Percentiles rank a stretch among this genome's conserved stretches.
Evolutionary conservation across 2,329 filamentous ascomycete species (phyloP).

Genomic region (Aspergillus piperis): DNA sequence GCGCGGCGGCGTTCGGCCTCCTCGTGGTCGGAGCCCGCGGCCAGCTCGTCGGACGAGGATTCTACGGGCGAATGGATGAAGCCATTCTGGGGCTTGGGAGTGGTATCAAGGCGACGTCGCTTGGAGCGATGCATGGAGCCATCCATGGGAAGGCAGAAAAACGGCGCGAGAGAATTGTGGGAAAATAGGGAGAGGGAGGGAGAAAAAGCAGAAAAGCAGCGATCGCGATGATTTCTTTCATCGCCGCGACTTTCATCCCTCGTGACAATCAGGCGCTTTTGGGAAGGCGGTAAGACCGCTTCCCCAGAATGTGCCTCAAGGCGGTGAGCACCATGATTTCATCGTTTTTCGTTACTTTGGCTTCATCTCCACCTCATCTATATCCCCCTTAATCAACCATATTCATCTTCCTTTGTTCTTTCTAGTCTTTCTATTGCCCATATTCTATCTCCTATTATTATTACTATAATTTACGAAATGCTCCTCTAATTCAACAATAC

Average conservation of each 20-base stretch:
- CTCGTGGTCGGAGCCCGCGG: conserved; percentile 37
- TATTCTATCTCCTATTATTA: neutral
- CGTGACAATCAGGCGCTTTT: conserved; percentile 6
- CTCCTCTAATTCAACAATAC: neutral
- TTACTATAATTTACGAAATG: neutral
- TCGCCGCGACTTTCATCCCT: conserved; percentile 1
- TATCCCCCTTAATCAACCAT: neutral
- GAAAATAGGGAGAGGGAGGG: neutral
- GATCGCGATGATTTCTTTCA: conserved; percentile 7
- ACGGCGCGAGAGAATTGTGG: neutral
- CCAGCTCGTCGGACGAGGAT: conserved; percentile 46
- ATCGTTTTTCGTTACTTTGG: neutral
- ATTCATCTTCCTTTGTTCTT: neutral
- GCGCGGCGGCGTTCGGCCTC: conserved; percentile 38
- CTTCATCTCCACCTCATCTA: neutral
- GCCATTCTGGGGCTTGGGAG: conserved; percentile 17
- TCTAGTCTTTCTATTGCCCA: too few relatives aligned
- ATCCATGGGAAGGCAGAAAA: conserved; percentile 22
- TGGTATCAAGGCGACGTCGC: conserved; percentile 35
- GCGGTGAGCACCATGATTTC: conserved; percentile 13
- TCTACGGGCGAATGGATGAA: conserved; percentile 30
- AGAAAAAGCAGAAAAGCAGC: neutral
- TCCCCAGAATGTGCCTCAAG: neutral
- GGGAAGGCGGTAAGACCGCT: neutral
- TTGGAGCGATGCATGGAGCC: conserved; percentile 28